Base-by-base conservation (phyloP, 148 eudicot genomes). In the Persicaria maculosa region DNA sequence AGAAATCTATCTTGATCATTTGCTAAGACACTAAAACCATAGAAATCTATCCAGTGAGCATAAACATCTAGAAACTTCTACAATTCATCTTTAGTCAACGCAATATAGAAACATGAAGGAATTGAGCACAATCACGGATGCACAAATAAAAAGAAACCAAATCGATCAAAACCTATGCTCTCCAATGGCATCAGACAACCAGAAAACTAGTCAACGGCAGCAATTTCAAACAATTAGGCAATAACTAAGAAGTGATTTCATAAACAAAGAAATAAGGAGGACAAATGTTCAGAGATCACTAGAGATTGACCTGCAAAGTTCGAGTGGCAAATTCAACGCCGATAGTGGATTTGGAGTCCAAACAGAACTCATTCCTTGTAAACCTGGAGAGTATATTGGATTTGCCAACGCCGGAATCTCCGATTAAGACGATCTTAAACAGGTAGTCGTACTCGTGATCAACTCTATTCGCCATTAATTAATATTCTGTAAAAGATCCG, bases 351-450 rank as follows among this genome's bases (percentile, higher is more conserved):
- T 68, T 68, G 45, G 71, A 68, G 45, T 68, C 71, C 20, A 68
- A 68, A 44, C 71, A 68, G 71, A 68, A 68, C 47, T 68, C 71
- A 25, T 68, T 68, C 47, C 47, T 68, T 40, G 71, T 68, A 68
- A 36, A 68, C 71, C 71, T 68, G 2, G 71, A 68, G 47, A 68
- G 47, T 36, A 68, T 68, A 44, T 68, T 68, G 20, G 71, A 68
- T 43, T 70, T 70, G 4, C 72, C 72, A 20, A 70, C 72, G 14
- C 72, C 72, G 15, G 72, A 70, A 47, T 70, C 72, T n/a, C 72
- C 72, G 52, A 70, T 70, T 22, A 70, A 70, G 14, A 70, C 72
- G 72, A 70, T 70, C 53, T 70, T 70, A 20, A 70, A 70, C 22
- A 70, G 72, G 53, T 70, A 70, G 9, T 70, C 72, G 36, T 70